These are phyloP conservation scores for Erucastrum elatum DNA, from an alignment of 345 rosid species.

Conservation along the genomic window DNA sequence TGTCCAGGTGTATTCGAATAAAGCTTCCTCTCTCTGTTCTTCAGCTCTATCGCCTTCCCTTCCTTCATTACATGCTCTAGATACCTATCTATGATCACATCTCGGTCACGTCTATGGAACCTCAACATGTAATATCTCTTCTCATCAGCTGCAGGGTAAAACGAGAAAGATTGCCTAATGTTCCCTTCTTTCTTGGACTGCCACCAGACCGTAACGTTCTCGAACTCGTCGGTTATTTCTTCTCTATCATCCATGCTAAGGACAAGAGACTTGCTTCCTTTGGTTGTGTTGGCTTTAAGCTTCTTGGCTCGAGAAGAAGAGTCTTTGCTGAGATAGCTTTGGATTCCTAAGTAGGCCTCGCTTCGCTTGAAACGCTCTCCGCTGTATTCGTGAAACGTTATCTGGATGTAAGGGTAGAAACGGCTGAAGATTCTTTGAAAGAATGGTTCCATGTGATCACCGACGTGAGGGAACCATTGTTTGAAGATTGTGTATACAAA, in stretches of 20 bases:
- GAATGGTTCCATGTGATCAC: constrained; percentile 23
- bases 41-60: constrained; percentile 49
- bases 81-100: constrained; percentile 40
- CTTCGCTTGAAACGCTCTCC: constrained; percentile 42
- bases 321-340: constrained; percentile 48
- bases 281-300: constrained; percentile 46
- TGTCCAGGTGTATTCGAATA: constrained; percentile 40
- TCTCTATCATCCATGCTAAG: constrained; percentile 51
- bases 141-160: constrained; percentile 38
- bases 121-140: constrained; percentile 48
- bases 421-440: constrained; percentile 13
- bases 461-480: constrained; percentile 40
- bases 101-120: constrained; percentile 46
- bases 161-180: constrained; percentile 25
- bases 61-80: constrained; percentile 43
- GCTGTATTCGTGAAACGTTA: constrained; percentile 46
- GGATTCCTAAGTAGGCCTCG: constrained; percentile 44
- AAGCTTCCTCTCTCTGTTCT: constrained; percentile 50
- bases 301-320: constrained; percentile 49
- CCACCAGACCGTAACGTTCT: constrained; percentile 51
- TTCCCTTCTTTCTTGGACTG: constrained; percentile 22
- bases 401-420: constrained; percentile 47
- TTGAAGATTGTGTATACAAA: constrained; percentile 40
- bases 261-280: constrained; percentile 46
- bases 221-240: constrained; percentile 48